Percentiles rank a stretch among this genome's conserved stretches.
These are phyloP conservation scores for Tricholoma bakamatsutake DNA, from an alignment of 768 basidiomycete genomes.

Conservation along the genomic window DNA sequence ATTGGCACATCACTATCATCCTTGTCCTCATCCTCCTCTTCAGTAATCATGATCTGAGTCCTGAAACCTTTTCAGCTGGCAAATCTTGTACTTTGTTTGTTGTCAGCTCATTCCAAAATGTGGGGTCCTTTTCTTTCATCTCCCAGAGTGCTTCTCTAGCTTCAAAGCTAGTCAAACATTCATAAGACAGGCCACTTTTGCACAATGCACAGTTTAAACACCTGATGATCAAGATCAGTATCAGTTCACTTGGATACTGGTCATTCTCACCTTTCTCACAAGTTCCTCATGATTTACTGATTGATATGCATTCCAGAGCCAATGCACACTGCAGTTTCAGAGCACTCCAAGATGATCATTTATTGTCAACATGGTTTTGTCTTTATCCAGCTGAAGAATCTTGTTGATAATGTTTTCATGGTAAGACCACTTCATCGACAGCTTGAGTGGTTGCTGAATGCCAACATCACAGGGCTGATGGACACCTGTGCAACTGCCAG, in stretches of 20 bases:
- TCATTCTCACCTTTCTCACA: background rate
- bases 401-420: conserved; percentile 30
- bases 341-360: background rate
- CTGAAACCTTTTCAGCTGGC: background rate
- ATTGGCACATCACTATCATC: background rate
- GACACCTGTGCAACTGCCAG: conserved; percentile 18
- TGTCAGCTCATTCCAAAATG: background rate
- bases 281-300: background rate
- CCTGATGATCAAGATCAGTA: background rate
- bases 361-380: background rate
- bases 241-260: background rate
- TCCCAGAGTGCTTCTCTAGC: background rate
- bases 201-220: background rate
- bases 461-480: conserved; percentile 30
- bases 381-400: conserved; percentile 17
- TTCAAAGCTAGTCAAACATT: background rate
- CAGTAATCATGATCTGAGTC: background rate
- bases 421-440: conserved; percentile 21
- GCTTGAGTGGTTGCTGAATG: conserved; percentile 29
- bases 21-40: background rate
- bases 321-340: background rate
- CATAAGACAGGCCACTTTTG: background rate
- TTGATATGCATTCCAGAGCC: background rate
- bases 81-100: background rate
- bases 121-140: background rate